Percentiles rank a stretch among this genome's conserved stretches.
These are phyloP conservation scores for Physcomitrellopsis africana DNA, from an alignment of 225 moss, liverwort and hornwort genomes.

Conservation along the genomic window DNA sequence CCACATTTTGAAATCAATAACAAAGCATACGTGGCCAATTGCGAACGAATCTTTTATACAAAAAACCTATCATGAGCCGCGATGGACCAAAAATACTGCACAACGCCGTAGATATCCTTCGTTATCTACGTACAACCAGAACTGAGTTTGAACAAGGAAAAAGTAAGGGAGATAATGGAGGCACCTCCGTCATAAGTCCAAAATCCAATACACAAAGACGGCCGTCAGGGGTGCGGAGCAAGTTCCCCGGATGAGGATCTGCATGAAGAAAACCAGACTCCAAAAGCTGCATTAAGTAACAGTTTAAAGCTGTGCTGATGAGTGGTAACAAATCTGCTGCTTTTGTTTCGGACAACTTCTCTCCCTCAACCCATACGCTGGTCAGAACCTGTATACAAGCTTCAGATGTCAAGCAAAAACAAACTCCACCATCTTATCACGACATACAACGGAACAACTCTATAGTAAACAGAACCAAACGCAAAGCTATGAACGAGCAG, in stretches of 20 bases:
- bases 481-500: slow-evolving; percentile 11
- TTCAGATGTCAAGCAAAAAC: slow-evolving; percentile 6
- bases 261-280: slow-evolving; percentile 92
- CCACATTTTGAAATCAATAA: slow-evolving; percentile 37
- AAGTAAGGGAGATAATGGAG: slow-evolving; percentile 19
- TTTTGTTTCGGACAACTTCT: slow-evolving; percentile 80
- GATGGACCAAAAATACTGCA: slow-evolving; percentile 8
- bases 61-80: not conserved
- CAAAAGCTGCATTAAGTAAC: slow-evolving; percentile 82
- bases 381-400: slow-evolving; percentile 64
- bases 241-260: slow-evolving; percentile 94
- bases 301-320: slow-evolving; percentile 78
- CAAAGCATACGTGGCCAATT: slow-evolving; percentile 1
- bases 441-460: slow-evolving; percentile 8
- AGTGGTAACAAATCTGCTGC: slow-evolving; percentile 73
- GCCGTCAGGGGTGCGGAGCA: slow-evolving; percentile 82
- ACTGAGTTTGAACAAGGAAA: slow-evolving; percentile 7
- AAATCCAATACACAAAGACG: slow-evolving; percentile 89
- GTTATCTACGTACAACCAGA: slow-evolving; percentile 14
- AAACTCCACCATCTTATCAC: slow-evolving; percentile 8
- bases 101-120: not conserved
- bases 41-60: slow-evolving; percentile 2
- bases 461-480: slow-evolving; percentile 3
- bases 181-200: slow-evolving; percentile 92
- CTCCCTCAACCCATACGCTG: slow-evolving; percentile 83